These are phyloP conservation scores for Sporothrix variecibatus DNA, from an alignment of 2,329 filamentous ascomycete genomes.

Conservation along the genomic window DNA sequence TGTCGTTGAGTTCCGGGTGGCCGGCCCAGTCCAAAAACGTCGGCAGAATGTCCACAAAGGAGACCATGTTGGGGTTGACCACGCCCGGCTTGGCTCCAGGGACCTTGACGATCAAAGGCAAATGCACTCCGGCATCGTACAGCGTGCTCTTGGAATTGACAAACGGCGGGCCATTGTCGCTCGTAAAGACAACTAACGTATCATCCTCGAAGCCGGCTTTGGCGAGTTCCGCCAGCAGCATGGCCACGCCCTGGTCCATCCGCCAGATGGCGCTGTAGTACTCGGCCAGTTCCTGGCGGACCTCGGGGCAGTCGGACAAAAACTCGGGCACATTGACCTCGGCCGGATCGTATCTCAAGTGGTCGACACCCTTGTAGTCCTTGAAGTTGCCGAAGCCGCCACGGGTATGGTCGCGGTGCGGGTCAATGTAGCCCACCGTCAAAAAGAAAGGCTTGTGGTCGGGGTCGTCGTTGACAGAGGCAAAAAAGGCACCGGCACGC, in stretches of 20 bases:
- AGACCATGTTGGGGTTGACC: slow-evolving; percentile 6
- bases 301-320: slow-evolving; percentile 42
- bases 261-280: slow-evolving; percentile 46
- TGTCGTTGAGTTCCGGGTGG: neutral
- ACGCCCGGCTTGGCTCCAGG: slow-evolving; percentile 23
- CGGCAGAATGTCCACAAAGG: neutral
- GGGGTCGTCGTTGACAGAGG: slow-evolving; percentile 35
- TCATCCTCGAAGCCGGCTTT: slow-evolving; percentile 37
- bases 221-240: slow-evolving; percentile 42
- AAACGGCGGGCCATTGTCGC: slow-evolving; percentile 52
- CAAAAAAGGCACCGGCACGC: slow-evolving; percentile 42
- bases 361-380: slow-evolving; percentile 35
- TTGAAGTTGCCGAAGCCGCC: slow-evolving; percentile 14
- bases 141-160: slow-evolving; percentile 53
- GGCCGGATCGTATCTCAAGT: neutral
- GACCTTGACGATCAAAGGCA: slow-evolving; percentile 44
- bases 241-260: slow-evolving; percentile 44
- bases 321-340: slow-evolving; percentile 41
- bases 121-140: slow-evolving; percentile 48
- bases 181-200: slow-evolving; percentile 49
- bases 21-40: neutral
- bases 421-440: slow-evolving; percentile 50
- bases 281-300: slow-evolving; percentile 45
- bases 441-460: slow-evolving; percentile 43
- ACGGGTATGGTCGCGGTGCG: slow-evolving; percentile 43